phyloP scores from a whole-genome alignment of 257 asterid species.

The Schizonepeta tenuifolia region DNA sequence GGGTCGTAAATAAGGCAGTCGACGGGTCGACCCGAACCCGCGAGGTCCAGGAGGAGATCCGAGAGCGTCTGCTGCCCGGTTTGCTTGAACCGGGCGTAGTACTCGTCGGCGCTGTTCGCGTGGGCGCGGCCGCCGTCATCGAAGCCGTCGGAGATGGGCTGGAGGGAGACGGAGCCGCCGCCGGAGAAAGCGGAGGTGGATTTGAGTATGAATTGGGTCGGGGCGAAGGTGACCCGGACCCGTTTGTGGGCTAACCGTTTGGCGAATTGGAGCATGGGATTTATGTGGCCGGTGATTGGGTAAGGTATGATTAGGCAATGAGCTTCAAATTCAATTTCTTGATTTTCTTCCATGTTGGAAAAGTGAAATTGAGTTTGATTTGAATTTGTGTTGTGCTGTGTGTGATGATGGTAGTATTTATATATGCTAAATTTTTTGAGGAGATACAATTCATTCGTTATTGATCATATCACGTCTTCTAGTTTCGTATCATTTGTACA shows the following conservation, averaged over 20 bases:
- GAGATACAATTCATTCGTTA: too few species aligned
- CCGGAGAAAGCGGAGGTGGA: constrained; percentile 21
- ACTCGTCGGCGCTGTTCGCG: constrained; percentile 32
- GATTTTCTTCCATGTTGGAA: neutral
- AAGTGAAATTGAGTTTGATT: neutral
- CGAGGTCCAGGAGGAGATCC: constrained; percentile 37
- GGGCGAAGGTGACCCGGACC: constrained; percentile 33
- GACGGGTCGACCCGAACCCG: constrained; percentile 30
- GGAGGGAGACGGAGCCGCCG: constrained; percentile 25
- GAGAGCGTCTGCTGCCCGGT: constrained; percentile 39
- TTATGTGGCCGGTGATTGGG: constrained; percentile 54
- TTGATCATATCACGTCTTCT: too few species aligned
- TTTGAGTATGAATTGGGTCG: constrained; percentile 40
- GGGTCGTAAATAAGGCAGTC: constrained; percentile 51
- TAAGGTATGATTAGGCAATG: constrained; percentile 43
- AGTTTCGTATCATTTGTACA: neutral
- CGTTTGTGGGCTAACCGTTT: constrained; percentile 44
- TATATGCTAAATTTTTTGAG: too few species aligned
- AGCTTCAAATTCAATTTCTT: constrained; percentile 4
- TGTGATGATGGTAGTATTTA: too few species aligned
- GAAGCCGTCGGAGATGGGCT: constrained; percentile 49
- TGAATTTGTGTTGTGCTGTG: neutral
- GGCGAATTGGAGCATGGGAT: constrained; percentile 58
- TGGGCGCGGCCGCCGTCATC: constrained; percentile 35
- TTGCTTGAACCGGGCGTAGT: constrained; percentile 23